phyloP scores from a whole-genome alignment of 2,329 filamentous ascomycete genomes.

The Hirsutella rhossiliensis region DNA sequence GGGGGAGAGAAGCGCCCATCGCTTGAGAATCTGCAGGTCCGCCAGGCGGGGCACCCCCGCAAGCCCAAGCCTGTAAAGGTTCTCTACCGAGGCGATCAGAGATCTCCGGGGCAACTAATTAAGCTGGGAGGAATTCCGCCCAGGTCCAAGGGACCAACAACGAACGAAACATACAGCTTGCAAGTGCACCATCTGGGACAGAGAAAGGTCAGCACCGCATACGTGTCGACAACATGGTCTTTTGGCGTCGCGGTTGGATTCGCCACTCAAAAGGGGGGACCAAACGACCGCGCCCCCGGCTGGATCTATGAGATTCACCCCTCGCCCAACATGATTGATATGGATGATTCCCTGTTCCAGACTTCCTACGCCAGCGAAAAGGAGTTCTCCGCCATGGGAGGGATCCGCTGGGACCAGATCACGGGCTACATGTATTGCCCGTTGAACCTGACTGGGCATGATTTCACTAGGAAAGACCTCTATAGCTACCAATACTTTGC shows the following conservation, averaged over 20 bases:
- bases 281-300: not conserved
- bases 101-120: not conserved
- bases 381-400: not conserved
- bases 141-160: not conserved
- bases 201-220: not conserved
- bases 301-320: not conserved
- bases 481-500: no score
- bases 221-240: not conserved
- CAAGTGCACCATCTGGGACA: not conserved
- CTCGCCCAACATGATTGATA: not conserved
- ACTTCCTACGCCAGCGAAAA: not conserved
- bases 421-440: not conserved
- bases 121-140: not conserved
- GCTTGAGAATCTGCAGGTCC: no score
- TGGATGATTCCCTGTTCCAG: not conserved
- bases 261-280: not conserved
- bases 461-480: no score
- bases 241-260: not conserved
- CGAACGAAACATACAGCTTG: not conserved
- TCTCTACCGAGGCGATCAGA: not conserved
- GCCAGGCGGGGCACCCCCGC: no score
- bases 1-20: no score
- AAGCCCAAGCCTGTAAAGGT: no score
- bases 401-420: not conserved
- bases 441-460: not conserved